phyloP scores from a whole-genome alignment of 2,329 filamentous ascomycete species.

The Thelonectria olida region DNA sequence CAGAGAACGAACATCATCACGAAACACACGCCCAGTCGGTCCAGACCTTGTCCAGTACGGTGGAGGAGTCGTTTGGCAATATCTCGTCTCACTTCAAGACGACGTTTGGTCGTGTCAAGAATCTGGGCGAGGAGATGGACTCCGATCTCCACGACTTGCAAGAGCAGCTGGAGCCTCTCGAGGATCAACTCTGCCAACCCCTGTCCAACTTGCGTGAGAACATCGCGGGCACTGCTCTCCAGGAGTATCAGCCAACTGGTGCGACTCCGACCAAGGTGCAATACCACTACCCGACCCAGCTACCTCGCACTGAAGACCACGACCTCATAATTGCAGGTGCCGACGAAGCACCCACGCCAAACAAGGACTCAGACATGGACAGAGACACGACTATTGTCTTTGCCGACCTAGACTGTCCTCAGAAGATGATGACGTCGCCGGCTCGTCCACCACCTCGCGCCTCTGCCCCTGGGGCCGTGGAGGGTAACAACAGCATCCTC shows the following conservation, averaged over 20 bases:
- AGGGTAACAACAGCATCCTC: slow-evolving; percentile 44
- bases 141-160: slow-evolving; percentile 66
- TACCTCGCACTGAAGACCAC: slow-evolving; percentile 76
- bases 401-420: slow-evolving; percentile 46
- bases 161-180: slow-evolving; percentile 69
- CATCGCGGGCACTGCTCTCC: slow-evolving; percentile 71
- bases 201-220: slow-evolving; percentile 75
- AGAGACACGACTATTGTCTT: slow-evolving; percentile 53
- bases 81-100: slow-evolving; percentile 76
- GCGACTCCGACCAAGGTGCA: slow-evolving; percentile 82
- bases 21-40: slow-evolving; percentile 74
- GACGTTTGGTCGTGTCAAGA: slow-evolving; percentile 73
- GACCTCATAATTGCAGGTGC: slow-evolving; percentile 55
- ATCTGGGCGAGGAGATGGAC: slow-evolving; percentile 74
- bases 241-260: slow-evolving; percentile 87
- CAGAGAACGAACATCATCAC: slow-evolving; percentile 83
- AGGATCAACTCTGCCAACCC: slow-evolving; percentile 70
- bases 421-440: slow-evolving; percentile 42
- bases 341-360: slow-evolving; percentile 42
- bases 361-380: slow-evolving; percentile 40
- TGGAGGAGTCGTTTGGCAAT: slow-evolving; percentile 77
- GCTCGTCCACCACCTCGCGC: slow-evolving; percentile 44
- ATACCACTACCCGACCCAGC: slow-evolving; percentile 81
- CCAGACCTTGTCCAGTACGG: slow-evolving; percentile 70
- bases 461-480: slow-evolving; percentile 38